Evolutionary conservation across 2,329 filamentous ascomycete species (phyloP), one percentile per base, ranked within the genome.

Genomic region (Sodiomyces alkalinus): DNA sequence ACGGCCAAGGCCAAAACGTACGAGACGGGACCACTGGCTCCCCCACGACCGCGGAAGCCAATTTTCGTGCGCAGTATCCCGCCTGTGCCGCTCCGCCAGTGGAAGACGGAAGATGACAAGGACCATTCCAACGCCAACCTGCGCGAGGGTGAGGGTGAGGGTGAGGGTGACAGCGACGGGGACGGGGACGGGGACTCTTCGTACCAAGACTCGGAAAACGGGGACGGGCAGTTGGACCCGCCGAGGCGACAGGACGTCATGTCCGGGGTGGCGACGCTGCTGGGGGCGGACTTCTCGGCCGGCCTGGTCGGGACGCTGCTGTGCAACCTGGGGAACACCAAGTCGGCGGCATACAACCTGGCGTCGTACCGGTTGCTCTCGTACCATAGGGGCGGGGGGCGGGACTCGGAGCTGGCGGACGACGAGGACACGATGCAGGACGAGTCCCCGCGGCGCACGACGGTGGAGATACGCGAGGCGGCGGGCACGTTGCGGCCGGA

Each of bases 381-480:
- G 4, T 16, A 22, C 12, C 3, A 14, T 8, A 4, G 4, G 11
- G 21, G 28, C 23, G 33, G 1, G 14, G 15, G 2, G 28, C 11
- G 20, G 14, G 33, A 33, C 19, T 8, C 17, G 23, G 9, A 4
- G 14, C 2, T 30, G 22, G 19, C 22, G 33, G 13, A 31, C 34
- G 7, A 9, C 3, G 15, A n/a, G n/a, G n/a, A n/a, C n/a, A n/a
- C n/a, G n/a, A n/a, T n/a, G n/a, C n/a, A n/a, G n/a, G n/a, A n/a
- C n/a, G n/a, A n/a, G n/a, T n/a, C n/a, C n/a, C n/a, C n/a, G n/a
- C n/a, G 8, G 5, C 12, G 20, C 9, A 13, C 26, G 22, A 50
- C 47, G 8, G 13, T 60, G 25, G 55, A 59, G 42, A 50, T 52
- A 28, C 52, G 55, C 24, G 48, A 52, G 35, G 54, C 47, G 0